Evolutionary conservation across 495 filamentous ascomycete species (phyloP).

Genomic region (Venustampulla echinocandica): DNA sequence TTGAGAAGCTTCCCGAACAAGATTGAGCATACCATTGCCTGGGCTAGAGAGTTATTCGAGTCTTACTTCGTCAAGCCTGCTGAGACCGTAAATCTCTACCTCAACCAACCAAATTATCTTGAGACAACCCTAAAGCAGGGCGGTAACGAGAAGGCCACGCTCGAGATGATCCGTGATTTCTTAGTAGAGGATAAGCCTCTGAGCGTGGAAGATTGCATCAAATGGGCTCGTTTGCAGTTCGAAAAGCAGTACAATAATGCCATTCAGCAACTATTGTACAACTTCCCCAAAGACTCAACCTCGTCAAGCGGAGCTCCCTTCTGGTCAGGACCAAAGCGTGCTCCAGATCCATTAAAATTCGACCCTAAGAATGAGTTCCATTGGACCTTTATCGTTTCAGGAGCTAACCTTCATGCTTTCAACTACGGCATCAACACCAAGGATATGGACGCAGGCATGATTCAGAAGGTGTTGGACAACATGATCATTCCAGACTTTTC

Average conservation of each 20-base stretch:
- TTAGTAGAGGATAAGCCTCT: slow-evolving; percentile 89
- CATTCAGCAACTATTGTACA: slow-evolving; percentile 92
- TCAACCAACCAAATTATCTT: slow-evolving; percentile 85
- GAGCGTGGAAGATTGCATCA: slow-evolving; percentile 90
- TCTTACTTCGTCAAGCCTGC: slow-evolving; percentile 86
- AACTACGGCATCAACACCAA: slow-evolving; percentile 94
- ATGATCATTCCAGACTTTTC: slow-evolving; percentile 97
- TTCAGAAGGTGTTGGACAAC: slow-evolving; percentile 68
- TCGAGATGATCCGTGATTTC: slow-evolving; percentile 83
- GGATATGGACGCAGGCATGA: slow-evolving; percentile 56
- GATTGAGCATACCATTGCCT: slow-evolving; percentile 98
- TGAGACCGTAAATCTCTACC: slow-evolving; percentile 91
- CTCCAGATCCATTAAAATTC: slow-evolving; percentile 85
- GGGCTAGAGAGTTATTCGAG: slow-evolving; percentile 93
- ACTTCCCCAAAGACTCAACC: slow-evolving; percentile 89
- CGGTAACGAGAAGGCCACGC: slow-evolving; percentile 91
- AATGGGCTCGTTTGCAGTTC: slow-evolving; percentile 88
- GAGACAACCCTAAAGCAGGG: slow-evolving; percentile 84
- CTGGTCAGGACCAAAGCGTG: slow-evolving; percentile 98
- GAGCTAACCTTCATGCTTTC: slow-evolving; percentile 89
- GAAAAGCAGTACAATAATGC: slow-evolving; percentile 96
- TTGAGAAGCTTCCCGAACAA: slow-evolving; percentile 95
- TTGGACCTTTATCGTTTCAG: slow-evolving; percentile 76
- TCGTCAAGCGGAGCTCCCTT: slow-evolving; percentile 86
- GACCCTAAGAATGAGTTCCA: slow-evolving; percentile 77